Base-by-base conservation (phyloP, 495 filamentous ascomycete genomes). In the Rhypophila decipiens region DNA sequence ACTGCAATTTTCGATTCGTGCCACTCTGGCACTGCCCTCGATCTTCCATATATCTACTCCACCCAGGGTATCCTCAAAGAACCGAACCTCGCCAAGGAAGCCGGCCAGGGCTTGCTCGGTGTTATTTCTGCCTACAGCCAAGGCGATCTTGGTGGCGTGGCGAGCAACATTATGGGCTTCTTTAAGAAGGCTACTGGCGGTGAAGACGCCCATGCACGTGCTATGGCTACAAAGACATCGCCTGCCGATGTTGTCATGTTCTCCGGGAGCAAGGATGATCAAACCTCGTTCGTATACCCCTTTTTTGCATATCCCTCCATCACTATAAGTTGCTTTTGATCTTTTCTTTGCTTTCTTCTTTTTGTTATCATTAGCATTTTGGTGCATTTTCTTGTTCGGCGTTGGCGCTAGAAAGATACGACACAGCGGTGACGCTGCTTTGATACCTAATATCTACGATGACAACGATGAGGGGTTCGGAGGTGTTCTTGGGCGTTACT, bases 1-100 rank as follows among this genome's bases (percentile, higher is more conserved):
- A 98, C 93, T 1, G 93, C 93, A 36, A 97, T 98, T 65, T 98
- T 98, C 72, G 93, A 98, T 69, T 96, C 90, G n/a, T 98, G 93
- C 71, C 93, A 98, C 68, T 96, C 90, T 3, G 93, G 93, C 53
- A 95, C 93, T 7, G 93, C 90, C 5, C 77, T 98, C 57, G 93
- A 98, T 61, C 78, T 98, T 22, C 93, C 93, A 24, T 98, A 96
- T 71, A 85, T 98, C 65, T 98, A 98, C 77, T 91, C 86, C 51
- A 96, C 90, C 19, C 80, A 85, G 57, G 93, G 93, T 65, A 78
- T 96, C 24, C 86, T 97, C 76, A 98, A 98, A 69, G 93, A 96
- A 70, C 93, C 93, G 60, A 95, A 98, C 59, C 75, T 97, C 54
- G 90, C 90, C 72, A 97, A 96, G 71, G 93, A 98, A 68, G 93